Evolutionary conservation across 2,329 filamentous ascomycete species (phyloP), one percentile per base, ranked within the genome.

Genomic region (Exutisphaerella laricina): DNA sequence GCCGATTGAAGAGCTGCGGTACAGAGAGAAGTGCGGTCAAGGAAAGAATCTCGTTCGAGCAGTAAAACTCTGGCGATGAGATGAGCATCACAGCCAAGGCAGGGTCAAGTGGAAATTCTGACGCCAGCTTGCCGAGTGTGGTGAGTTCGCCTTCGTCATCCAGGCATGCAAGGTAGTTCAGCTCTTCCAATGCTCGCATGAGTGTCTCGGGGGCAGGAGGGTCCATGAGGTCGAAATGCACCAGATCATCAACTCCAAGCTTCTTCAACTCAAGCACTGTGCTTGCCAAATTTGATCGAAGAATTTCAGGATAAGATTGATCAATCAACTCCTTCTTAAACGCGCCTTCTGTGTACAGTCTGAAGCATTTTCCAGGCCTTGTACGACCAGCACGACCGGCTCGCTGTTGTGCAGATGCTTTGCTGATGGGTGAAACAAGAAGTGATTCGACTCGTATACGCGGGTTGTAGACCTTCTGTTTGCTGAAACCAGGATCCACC

Each of bases 361-460:
- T 80, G 77, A 97, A 98, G 69, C 92, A 97, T 68, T 98, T 98
- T 72, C 94, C 94, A 33, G 94, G 92, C 52, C 89, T 84, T 33
- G 92, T 98, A 84, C 92, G 90, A 75, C 94, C 92, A 10, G 92
- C 92, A 88, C 92, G 90, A 84, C 94, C 94, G 51, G 94, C 94
- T 65, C 94, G 79, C 70, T 98, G 92, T 65, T 96, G 88, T 7
- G 94, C 92, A 1, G 92, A 97, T 17, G 92, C 92, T 66, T 96
- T 97, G 46, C 89, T 97, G 56, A 98, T 97, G 16, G 92, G 89
- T 3, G 92, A 96, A 4, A 98, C 90, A n/a, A 98, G 75, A 5
- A 98, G 77, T 1, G 92, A 97, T 69, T 98, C 92, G 52, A 98
- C 89, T 66, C 92, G 82, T 57, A 95, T 94, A 48, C 92, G 82